A percentile compares a stretch with the other conserved stretches of the same genome.
These are phyloP conservation scores for Thuja plicata DNA, from an alignment of 83 land plant species.

Conservation along the genomic window DNA sequence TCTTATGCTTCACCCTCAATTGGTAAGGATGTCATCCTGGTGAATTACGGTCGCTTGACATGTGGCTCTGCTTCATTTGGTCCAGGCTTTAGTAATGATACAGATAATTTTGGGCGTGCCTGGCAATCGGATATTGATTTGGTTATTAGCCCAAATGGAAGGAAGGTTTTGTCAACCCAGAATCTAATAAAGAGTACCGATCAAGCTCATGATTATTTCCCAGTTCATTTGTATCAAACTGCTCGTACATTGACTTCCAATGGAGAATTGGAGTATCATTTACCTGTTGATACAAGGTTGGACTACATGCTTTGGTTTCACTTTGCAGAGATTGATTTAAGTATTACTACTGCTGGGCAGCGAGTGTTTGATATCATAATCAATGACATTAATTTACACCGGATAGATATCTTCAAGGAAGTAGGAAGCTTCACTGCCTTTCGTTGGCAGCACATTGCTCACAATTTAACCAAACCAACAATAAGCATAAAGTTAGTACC, in stretches of 20 bases:
- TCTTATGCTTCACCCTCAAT: constrained; percentile 50
- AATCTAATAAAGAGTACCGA: constrained; percentile 31
- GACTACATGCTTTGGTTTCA: constrained; percentile 95
- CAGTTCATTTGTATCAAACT: constrained; percentile 60
- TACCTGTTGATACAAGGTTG: constrained; percentile 75
- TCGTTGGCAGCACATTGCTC: constrained; percentile 48
- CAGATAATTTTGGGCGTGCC: constrained; percentile 66
- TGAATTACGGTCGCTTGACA: constrained; percentile 83
- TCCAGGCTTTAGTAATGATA: constrained; percentile 73
- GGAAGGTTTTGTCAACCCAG: constrained; percentile 28
- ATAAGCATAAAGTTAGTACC: constrained; percentile 65
- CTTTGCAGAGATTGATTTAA: constrained; percentile 94
- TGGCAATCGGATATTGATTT: constrained; percentile 76
- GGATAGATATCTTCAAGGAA: constrained; percentile 69
- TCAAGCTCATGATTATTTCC: constrained; percentile 77
- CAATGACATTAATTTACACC: constrained; percentile 43
- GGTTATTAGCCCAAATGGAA: constrained; percentile 17
- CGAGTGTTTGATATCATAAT: constrained; percentile 80
- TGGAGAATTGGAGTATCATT: constrained; percentile 49
- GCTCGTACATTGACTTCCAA: constrained; percentile 37
- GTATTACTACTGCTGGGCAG: constrained; percentile 57
- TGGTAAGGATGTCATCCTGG: constrained; percentile 53
- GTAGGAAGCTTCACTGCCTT: constrained; percentile 75
- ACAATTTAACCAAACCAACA: constrained; percentile 65
- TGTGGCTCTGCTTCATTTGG: constrained; percentile 74